Base-by-base conservation (phyloP, 768 basidiomycete species). In the Lentinus tigrinus region DNA sequence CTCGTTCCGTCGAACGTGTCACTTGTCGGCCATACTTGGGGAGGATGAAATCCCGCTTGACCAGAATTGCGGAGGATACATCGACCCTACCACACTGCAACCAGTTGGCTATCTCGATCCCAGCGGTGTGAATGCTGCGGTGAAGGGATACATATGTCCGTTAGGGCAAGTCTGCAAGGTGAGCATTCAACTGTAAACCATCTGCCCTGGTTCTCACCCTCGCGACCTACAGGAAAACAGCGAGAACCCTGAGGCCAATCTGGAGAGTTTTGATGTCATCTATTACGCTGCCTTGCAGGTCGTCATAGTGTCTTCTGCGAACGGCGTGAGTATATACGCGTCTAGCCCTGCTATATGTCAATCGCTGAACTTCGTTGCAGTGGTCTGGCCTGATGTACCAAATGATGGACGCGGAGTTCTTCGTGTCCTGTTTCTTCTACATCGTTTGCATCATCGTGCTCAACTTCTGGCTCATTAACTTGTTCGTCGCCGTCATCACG, bases 401-500 rank as follows among this genome's bases (percentile, higher is more conserved):
- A 17, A 87, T 91, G 77, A 90, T 97, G 69, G 91, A 93, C 65
- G 79, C 95, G 0, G 96, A 98, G 68, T 95, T 88, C 73, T 91
- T 89, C 69, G 74, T 88, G n/a, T 91, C 93, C 1, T 88, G 83
- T 61, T 77, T 95, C 57, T 98, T 92, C 75, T 97, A 92, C 76
- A 87, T 98, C 59, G 73, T 85, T 28, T 87, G 87, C 54, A 77
- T 98, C 59, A 75, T 98, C 62, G 81, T 97, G 23, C 80, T 98
- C 65, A 96, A 98, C 72, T 93, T 97, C 70, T 93, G 92, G 92
- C 78, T 96, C 57, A 88, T 95, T 78, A 94, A 95, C 69, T 73
- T 97, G 43, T 90, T 95, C 69, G 92, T 97, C 55, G 95, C 95
- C 17, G 94, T 97, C n/a, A 95, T 96, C 61, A 93, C 93, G 27